These are phyloP conservation scores for Leishmania major DNA, from an alignment of 208 protist species.

Conservation along the genomic window DNA sequence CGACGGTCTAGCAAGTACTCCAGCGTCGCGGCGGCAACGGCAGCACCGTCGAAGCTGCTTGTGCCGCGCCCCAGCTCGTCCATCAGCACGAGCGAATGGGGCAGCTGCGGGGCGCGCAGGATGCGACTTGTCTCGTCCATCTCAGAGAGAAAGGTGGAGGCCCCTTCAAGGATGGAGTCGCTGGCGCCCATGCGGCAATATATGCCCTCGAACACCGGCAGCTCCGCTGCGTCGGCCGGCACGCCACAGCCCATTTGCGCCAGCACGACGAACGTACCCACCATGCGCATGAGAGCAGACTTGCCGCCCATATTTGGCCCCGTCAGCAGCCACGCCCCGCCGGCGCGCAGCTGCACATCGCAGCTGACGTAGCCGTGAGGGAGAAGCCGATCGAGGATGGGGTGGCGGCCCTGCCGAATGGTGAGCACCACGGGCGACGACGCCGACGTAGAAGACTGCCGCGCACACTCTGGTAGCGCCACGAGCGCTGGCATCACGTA, in stretches of 20 bases:
- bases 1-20: conserved; percentile 77
- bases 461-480: conserved; percentile 6
- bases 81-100: conserved; percentile 93
- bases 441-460: background rate
- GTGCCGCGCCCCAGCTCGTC: conserved; percentile 98
- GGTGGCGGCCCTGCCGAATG: conserved; percentile 71
- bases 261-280: conserved; percentile 92
- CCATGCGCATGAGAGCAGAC: conserved; percentile 92
- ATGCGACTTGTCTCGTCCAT: conserved; percentile 97
- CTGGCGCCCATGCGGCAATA: conserved; percentile 95
- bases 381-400: conserved; percentile 66
- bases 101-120: conserved; percentile 70
- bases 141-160: conserved; percentile 97
- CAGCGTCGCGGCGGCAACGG: conserved; percentile 93
- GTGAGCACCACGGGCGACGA: conserved; percentile 20
- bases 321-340: conserved; percentile 87
- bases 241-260: conserved; percentile 96
- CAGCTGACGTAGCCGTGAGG: conserved; percentile 71
- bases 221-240: conserved; percentile 76
- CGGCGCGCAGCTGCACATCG: conserved; percentile 42
- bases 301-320: conserved; percentile 97
- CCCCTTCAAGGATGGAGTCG: conserved; percentile 92
- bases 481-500: conserved; percentile 61
- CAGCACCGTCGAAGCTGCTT: conserved; percentile 93
- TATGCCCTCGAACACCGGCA: conserved; percentile 90